Evolutionary conservation across 2,329 filamentous ascomycete genomes (phyloP).

Genomic region (Thelonectria rubi): DNA sequence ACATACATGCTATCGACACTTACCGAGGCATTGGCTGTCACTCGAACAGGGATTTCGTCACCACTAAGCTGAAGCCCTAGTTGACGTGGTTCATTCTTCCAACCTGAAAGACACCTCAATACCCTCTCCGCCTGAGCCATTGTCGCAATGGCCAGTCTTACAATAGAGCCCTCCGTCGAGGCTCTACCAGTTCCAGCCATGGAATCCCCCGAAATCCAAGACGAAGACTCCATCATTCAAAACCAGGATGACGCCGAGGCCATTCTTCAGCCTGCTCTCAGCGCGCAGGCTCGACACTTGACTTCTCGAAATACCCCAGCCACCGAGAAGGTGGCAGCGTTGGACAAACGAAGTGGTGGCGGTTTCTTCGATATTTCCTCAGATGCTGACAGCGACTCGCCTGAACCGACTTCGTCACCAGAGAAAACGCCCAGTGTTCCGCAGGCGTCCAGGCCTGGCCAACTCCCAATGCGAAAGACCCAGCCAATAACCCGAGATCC

Average conservation of each 20-base stretch:
- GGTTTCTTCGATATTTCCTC: conserved; percentile 40
- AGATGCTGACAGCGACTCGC: conserved; percentile 38
- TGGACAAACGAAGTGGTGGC: conserved; percentile 53
- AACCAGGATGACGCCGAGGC: conserved; percentile 67
- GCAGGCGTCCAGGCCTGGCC: conserved; percentile 20
- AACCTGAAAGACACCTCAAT: not conserved
- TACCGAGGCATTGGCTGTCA: conserved; percentile 22
- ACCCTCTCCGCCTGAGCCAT: not conserved
- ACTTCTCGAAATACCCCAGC: conserved; percentile 64
- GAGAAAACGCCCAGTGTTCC: conserved; percentile 23
- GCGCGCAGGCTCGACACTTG: conserved; percentile 63
- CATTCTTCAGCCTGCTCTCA: conserved; percentile 68
- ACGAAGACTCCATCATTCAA: conserved; percentile 39
- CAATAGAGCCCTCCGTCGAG: conserved; percentile 13
- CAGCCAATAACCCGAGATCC: conserved; percentile 19
- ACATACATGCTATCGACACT: not conserved
- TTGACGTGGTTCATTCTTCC: not conserved
- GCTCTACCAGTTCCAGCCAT: conserved; percentile 8
- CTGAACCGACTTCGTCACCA: conserved; percentile 33
- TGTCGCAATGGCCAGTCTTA: conserved; percentile 24
- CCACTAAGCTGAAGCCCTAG: not conserved
- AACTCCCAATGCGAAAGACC: conserved; percentile 5
- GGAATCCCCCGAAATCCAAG: conserved; percentile 26
- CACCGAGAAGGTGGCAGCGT: conserved; percentile 65
- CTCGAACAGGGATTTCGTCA: conserved; percentile 17